A percentile compares a stretch with the other conserved stretches of the same genome.
These are phyloP conservation scores for Cucurbita maxima DNA, from an alignment of 306 rosid genomes.

Conservation along the genomic window DNA sequence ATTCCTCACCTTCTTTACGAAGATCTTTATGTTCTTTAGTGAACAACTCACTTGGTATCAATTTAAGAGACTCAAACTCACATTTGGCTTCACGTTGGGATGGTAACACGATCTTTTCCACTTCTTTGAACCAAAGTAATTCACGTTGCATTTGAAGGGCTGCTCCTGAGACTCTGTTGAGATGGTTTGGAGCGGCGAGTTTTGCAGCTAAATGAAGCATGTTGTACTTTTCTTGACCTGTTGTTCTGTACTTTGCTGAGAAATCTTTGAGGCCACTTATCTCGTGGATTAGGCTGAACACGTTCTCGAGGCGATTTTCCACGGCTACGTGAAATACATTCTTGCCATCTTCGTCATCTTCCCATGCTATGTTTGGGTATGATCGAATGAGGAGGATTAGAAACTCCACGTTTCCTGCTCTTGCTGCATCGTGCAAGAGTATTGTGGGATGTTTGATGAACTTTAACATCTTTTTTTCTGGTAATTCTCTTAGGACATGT, in stretches of 20 bases:
- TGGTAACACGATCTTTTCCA: constrained; percentile 20
- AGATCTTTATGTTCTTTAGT: not conserved
- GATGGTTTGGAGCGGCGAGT: constrained; percentile 8
- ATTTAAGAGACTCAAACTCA: not conserved
- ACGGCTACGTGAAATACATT: constrained; percentile 12
- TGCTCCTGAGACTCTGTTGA: constrained; percentile 16
- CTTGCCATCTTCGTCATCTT: not conserved
- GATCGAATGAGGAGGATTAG: constrained; percentile 2
- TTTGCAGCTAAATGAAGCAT: constrained; percentile 15
- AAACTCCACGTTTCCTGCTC: constrained; percentile 16
- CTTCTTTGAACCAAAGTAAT: constrained; percentile 32
- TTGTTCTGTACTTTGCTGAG: not conserved
- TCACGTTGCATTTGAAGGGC: constrained; percentile 25
- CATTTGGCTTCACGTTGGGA: not conserved
- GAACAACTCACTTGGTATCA: not conserved
- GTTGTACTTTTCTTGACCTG: not conserved
- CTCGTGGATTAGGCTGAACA: constrained; percentile 14
- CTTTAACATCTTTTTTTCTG: not conserved
- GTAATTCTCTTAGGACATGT: not conserved
- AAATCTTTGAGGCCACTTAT: constrained; percentile 8
- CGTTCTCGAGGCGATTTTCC: constrained; percentile 8
- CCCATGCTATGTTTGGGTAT: constrained; percentile 16
- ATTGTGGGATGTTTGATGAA: not conserved
- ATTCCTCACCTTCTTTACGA: not conserved
- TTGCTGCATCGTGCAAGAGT: constrained; percentile 9